These are phyloP conservation scores for Zygoascus sp. DNA, from an alignment of 1,139 yeast species.

Conservation along the genomic window DNA sequence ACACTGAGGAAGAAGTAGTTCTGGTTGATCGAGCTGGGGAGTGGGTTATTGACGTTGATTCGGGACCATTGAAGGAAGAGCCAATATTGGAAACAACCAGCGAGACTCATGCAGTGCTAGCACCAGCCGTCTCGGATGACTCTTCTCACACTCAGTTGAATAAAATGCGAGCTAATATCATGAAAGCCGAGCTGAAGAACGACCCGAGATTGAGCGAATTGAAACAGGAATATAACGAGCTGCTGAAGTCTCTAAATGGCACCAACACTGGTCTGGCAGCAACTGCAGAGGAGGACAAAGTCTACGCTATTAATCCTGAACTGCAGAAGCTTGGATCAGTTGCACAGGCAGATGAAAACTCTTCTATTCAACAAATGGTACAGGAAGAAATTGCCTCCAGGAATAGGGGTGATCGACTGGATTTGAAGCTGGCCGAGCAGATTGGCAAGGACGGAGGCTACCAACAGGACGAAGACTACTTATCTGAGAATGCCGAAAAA, in stretches of 20 bases:
- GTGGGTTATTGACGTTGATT: conserved; percentile 28
- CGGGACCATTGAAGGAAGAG: conserved; percentile 5
- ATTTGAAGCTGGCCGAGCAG: conserved; percentile 27
- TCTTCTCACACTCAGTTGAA: conserved; percentile 25
- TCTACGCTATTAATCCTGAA: conserved; percentile 13
- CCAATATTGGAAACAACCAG: not conserved
- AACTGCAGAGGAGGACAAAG: conserved; percentile 11
- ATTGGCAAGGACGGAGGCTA: conserved; percentile 39
- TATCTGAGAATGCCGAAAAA: conserved; percentile 41
- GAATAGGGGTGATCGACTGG: conserved; percentile 23
- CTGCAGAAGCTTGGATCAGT: conserved; percentile 8
- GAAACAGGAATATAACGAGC: conserved; percentile 31
- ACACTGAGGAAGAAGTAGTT: not conserved
- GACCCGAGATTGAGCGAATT: conserved; percentile 26
- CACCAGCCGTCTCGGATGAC: conserved; percentile 12
- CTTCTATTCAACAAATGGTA: conserved; percentile 40
- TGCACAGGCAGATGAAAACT: conserved; percentile 24
- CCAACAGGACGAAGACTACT: conserved; percentile 39
- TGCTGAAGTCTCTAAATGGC: conserved; percentile 7
- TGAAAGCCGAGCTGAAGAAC: conserved; percentile 36
- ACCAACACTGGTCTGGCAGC: too few species aligned
- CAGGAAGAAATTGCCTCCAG: conserved; percentile 36
- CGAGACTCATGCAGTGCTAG: not conserved
- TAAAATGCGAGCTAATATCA: conserved; percentile 35
- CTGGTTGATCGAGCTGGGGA: conserved; percentile 24